Evolutionary conservation across 1,284 basidiomycete genomes (phyloP).

Genomic region (Puccinia coronata): DNA sequence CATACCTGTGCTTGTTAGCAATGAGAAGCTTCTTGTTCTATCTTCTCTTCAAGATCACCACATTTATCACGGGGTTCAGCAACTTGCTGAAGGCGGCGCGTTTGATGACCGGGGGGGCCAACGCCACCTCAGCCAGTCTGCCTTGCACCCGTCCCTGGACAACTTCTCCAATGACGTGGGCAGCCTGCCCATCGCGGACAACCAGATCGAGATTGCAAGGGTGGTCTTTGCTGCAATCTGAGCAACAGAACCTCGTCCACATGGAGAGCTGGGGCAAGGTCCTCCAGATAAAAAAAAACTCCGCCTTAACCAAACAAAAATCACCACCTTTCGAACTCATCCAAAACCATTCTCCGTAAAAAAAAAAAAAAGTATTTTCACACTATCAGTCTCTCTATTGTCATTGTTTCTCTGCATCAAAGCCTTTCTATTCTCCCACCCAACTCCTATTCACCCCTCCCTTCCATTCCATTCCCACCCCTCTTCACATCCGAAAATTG

Average conservation of each 20-base stretch:
- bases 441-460: too few species aligned
- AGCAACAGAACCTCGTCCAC: not conserved
- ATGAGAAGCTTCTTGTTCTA: not conserved
- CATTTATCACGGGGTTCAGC: not conserved
- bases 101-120: not conserved
- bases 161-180: not conserved
- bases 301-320: too few species aligned
- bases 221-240: constrained; percentile 10
- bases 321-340: too few species aligned
- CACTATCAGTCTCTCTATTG: too few species aligned
- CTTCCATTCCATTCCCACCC: too few species aligned
- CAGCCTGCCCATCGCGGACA: not conserved
- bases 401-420: too few species aligned
- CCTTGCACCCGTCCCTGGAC: not conserved
- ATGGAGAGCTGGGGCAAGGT: constrained; percentile 12
- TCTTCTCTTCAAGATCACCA: not conserved
- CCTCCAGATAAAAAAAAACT: too few species aligned
- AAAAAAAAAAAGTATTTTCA: too few species aligned
- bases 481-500: too few species aligned
- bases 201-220: constrained; percentile 10
- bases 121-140: not conserved
- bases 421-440: too few species aligned
- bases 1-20: constrained; percentile 11
- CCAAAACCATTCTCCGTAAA: too few species aligned
- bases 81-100: not conserved